Conservation (phyloP, 805 yeast species). For the Starmerella floris region DNA sequence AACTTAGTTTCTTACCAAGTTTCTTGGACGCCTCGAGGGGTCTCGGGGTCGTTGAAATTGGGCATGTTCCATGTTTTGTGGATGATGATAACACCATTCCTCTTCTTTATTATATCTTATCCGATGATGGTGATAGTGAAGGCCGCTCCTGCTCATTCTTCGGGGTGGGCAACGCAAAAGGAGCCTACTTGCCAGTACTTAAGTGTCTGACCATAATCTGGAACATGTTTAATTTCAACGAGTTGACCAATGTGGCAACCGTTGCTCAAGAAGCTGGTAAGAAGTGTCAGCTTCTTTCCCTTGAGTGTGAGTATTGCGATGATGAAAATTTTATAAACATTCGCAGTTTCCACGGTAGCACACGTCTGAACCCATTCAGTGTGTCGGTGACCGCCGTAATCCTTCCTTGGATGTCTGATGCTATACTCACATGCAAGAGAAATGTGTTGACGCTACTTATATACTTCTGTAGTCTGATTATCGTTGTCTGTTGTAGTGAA, state of each 20-base stretch:
- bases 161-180: conserved; percentile 8
- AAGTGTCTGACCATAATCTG: conserved; percentile 21
- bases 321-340: conserved; percentile 30
- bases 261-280: background rate
- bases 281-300: background rate
- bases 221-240: conserved; percentile 1
- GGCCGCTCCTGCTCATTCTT: conserved; percentile 23
- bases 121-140: conserved; percentile 32
- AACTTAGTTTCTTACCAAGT: background rate
- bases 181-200: conserved; percentile 33
- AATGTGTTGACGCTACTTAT: background rate
- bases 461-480: too few species aligned
- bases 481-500: too few species aligned
- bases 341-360: conserved; percentile 37
- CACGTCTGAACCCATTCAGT: conserved; percentile 30
- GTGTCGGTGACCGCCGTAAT: conserved; percentile 32
- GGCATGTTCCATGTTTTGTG: conserved; percentile 6
- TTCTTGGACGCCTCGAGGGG: background rate
- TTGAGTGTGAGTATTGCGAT: conserved; percentile 17
- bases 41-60: conserved; percentile 4
- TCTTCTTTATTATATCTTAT: conserved; percentile 29
- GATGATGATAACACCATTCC: conserved; percentile 29
- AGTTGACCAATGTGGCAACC: background rate
- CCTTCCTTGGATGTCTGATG: conserved; percentile 35
- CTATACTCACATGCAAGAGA: conserved; percentile 14